These are phyloP conservation scores for Rutstroemia sp. DNA, from an alignment of 2,329 filamentous ascomycete genomes.

Conservation along the genomic window DNA sequence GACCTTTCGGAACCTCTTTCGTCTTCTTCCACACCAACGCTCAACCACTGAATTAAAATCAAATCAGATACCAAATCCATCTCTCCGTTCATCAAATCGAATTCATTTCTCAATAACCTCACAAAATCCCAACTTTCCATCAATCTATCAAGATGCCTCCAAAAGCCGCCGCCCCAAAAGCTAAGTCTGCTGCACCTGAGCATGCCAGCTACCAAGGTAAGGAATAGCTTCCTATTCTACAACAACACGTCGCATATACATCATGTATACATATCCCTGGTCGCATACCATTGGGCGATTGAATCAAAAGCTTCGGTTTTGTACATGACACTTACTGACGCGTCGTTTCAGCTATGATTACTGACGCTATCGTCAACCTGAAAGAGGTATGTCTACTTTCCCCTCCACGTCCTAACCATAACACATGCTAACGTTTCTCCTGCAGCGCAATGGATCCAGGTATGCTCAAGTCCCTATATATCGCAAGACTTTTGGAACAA, in stretches of 20 bases:
- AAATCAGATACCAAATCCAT: not conserved
- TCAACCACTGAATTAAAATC: not conserved
- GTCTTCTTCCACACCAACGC: not conserved
- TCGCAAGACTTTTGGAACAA: not conserved
- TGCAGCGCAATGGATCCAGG: slow-evolving; percentile 29
- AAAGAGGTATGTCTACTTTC: slow-evolving; percentile 26
- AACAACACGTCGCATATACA: slow-evolving; percentile 38
- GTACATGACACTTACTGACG: slow-evolving; percentile 16
- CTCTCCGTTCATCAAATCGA: not conserved
- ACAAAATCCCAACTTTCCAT: slow-evolving; percentile 1
- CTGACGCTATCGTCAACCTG: slow-evolving; percentile 28
- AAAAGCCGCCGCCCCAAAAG: slow-evolving; percentile 55
- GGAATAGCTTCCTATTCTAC: slow-evolving; percentile 38
- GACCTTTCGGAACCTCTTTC: slow-evolving; percentile 2
- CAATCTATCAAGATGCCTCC: slow-evolving; percentile 48
- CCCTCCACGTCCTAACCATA: not conserved
- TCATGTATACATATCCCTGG: slow-evolving; percentile 32
- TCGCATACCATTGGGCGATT: slow-evolving; percentile 50
- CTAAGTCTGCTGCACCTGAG: slow-evolving; percentile 44
- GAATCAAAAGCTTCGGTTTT: slow-evolving; percentile 25
- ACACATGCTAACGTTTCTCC: slow-evolving; percentile 12
- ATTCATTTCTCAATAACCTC: slow-evolving; percentile 3
- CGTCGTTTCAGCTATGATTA: slow-evolving; percentile 27
- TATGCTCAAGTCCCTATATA: slow-evolving; percentile 14
- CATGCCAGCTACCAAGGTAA: slow-evolving; percentile 61